phyloP scores from a whole-genome alignment of 306 rosid genomes.

The Quercus robur region DNA sequence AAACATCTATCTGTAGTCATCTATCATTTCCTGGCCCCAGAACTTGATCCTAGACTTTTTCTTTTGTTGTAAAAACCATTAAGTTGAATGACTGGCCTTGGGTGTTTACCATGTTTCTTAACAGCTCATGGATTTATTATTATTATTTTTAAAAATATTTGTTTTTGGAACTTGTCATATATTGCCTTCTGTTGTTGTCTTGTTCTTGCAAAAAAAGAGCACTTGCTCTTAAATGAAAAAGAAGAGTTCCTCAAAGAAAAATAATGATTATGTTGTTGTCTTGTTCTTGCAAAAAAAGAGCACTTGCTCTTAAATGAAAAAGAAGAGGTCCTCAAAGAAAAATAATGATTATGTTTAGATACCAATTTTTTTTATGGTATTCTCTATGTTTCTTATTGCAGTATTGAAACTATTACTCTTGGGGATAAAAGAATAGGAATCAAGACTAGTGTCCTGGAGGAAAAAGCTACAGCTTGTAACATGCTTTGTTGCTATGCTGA shows the following conservation, averaged over 20 bases:
- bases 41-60: neutral
- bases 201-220: too few species aligned
- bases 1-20: neutral
- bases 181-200: too few species aligned
- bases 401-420: slow-evolving; percentile 93
- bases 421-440: slow-evolving; percentile 98
- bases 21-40: neutral
- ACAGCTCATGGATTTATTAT: too few species aligned
- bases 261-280: neutral
- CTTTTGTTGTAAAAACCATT: neutral
- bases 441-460: slow-evolving; percentile 96
- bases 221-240: neutral
- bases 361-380: neutral
- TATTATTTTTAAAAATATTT: too few species aligned
- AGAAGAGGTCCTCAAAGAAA: neutral
- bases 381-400: slow-evolving; percentile 35
- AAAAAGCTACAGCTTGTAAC: slow-evolving; percentile 98
- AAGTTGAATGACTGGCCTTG: neutral
- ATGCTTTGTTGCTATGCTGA: slow-evolving; percentile 99
- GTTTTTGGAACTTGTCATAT: too few species aligned
- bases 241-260: neutral
- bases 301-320: neutral
- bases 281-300: too few species aligned
- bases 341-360: neutral
- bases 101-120: too few species aligned